Evolutionary conservation across 1,284 basidiomycete species (phyloP).

Genomic region (Papiliotrema flavescens): DNA sequence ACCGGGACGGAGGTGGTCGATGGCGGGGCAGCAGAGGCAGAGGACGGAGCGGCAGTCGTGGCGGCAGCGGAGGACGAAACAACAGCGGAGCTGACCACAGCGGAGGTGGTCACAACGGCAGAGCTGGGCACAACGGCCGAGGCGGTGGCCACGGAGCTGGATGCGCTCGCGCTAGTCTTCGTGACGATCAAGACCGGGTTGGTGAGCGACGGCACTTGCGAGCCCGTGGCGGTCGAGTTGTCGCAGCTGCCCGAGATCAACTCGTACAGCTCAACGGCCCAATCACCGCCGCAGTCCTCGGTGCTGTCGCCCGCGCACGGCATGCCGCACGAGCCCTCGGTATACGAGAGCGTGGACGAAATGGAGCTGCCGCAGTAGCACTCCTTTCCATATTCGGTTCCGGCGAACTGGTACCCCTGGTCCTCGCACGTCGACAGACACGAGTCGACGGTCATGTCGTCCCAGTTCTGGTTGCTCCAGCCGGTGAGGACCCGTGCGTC

Average conservation of each 20-base stretch:
- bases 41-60: conserved; percentile 8
- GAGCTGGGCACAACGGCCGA: not conserved
- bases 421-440: conserved; percentile 31
- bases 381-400: conserved; percentile 33
- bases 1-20: conserved; percentile 15
- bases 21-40: conserved; percentile 16
- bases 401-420: conserved; percentile 31
- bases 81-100: not conserved
- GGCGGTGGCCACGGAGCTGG: not conserved
- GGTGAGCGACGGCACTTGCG: not conserved
- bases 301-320: conserved; percentile 27
- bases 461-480: conserved; percentile 1
- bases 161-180: not conserved
- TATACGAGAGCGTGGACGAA: conserved; percentile 8
- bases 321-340: conserved; percentile 18
- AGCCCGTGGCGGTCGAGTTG: not conserved
- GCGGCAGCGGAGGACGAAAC: not conserved
- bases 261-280: conserved; percentile 26
- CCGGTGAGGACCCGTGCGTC: conserved; percentile 16
- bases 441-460: conserved; percentile 24
- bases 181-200: conserved; percentile 1
- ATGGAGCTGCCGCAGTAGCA: conserved; percentile 34
- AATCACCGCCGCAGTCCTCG: conserved; percentile 31
- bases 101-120: not conserved
- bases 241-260: conserved; percentile 3